Percentiles rank a stretch among this genome's conserved stretches.
Conservation (phyloP, 805 yeast genomes). For the Yarrowia sp. region DNA sequence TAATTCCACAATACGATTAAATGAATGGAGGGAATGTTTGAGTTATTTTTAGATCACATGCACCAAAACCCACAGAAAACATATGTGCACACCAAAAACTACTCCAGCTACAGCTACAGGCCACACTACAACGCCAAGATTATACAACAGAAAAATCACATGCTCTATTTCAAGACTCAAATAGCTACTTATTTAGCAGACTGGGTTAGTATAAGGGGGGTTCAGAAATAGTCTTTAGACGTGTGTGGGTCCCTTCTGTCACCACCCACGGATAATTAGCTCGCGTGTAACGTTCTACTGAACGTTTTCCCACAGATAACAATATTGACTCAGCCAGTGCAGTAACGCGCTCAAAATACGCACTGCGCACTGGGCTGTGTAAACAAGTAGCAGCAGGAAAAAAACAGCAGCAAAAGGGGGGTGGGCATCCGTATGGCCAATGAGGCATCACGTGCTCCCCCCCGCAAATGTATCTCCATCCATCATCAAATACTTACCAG, state of each 20-base stretch:
- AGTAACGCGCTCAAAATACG: slow-evolving; percentile 18
- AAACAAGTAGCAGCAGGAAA: slow-evolving; percentile 1
- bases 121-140: background rate
- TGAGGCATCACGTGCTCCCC: background rate
- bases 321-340: slow-evolving; percentile 19
- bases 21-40: too few species aligned
- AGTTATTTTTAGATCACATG: too few species aligned
- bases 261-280: slow-evolving; percentile 1
- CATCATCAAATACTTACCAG: slow-evolving; percentile 40
- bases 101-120: too few species aligned
- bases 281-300: background rate
- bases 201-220: slow-evolving; percentile 5
- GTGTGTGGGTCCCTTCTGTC: background rate
- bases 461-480: background rate
- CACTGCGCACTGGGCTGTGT: slow-evolving; percentile 7
- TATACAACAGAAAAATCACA: slow-evolving; percentile 13
- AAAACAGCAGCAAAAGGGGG: background rate
- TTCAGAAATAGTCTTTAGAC: too few species aligned
- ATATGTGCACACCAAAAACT: too few species aligned
- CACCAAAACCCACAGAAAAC: too few species aligned
- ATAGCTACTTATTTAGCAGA: slow-evolving; percentile 7
- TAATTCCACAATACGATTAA: too few species aligned
- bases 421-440: background rate
- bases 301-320: slow-evolving; percentile 1
- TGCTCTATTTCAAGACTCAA: slow-evolving; percentile 19